Base-by-base conservation (phyloP, 176 grass and related monocot genomes). In the Tillandsia leiboldiana region DNA sequence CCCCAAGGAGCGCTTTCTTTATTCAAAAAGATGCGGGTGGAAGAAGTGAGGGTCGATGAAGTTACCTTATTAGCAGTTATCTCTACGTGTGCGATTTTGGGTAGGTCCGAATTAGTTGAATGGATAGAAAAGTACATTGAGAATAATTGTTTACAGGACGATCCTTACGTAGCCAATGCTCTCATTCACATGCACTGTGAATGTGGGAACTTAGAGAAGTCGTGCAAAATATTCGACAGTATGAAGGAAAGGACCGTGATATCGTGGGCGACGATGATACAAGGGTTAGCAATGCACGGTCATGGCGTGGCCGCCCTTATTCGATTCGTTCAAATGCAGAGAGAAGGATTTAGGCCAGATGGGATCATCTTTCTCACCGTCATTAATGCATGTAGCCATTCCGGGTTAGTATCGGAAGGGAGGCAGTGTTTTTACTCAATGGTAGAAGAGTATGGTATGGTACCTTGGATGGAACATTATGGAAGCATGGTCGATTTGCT, bases 121-220 rank as follows among this genome's bases (percentile, higher is more conserved):
- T 87, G 83, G 84, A 67, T 84, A 53, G 77, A 91, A 61, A 52
- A 57, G 1, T 81, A 69, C 26, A 73, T 54, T 0, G 0, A 15
- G 1, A 82, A 66, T 5, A 77, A 27, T 51, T 57, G 69, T 1
- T 87, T 84, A 70, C 29, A 70, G 10, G 12, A 73, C 69, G 79
- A 64, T 2, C 63, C 72, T 33, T 48, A 11, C 7, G 54, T 91
- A 1, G 33, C 68, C 11, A 87, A 91, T 68, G 81, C 81, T 0
- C 81, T 91, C 65, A 79, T 91, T 33, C 61, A 91, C 54, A 79
- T 91, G 81, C 77, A 91, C 51, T 73, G 80, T 48, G 87, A 79
- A 73, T 63, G 68, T 50, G 88, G 83, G 8, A 76, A 26, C 51
- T 61, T 91, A 47, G 74, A 29, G 57, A 91, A 26, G 68, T 72